phyloP scores from a whole-genome alignment of 306 rosid genomes.

The Lupinus albus region DNA sequence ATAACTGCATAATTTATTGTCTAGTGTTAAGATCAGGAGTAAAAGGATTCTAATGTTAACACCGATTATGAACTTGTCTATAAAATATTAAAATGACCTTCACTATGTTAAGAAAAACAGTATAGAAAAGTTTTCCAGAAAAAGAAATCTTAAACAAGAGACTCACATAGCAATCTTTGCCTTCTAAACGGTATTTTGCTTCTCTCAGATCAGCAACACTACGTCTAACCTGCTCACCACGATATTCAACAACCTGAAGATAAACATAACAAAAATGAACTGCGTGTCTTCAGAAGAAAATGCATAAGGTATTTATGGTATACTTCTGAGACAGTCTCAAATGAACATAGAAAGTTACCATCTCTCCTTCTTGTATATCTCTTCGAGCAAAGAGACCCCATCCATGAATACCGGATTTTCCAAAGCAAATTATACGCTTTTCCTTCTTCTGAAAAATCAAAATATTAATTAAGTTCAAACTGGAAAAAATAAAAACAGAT shows the following conservation, averaged over 20 bases:
- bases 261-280: conserved; percentile 38
- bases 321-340: conserved; percentile 21
- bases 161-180: conserved; percentile 98
- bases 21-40: conserved; percentile 36
- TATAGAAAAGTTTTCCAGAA: conserved; percentile 23
- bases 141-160: conserved; percentile 8
- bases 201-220: conserved; percentile 92
- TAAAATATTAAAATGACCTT: conserved; percentile 29
- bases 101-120: conserved; percentile 1
- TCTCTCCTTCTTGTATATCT: conserved; percentile 93
- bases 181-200: conserved; percentile 67
- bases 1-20: conserved; percentile 68
- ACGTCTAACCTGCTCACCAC: conserved; percentile 84
- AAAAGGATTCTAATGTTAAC: conserved; percentile 20
- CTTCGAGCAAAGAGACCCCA: conserved; percentile 98
- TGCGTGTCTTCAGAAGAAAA: conserved; percentile 1
- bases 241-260: conserved; percentile 87
- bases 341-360: conserved; percentile 56
- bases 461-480: background rate
- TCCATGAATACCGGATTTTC: conserved; percentile 98
- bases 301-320: conserved; percentile 10
- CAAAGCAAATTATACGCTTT: conserved; percentile 75
- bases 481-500: background rate
- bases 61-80: conserved; percentile 30
- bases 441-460: conserved; percentile 70